Percentiles rank a stretch among this genome's conserved stretches.
These are phyloP conservation scores for Urostyla sp. DNA, from an alignment of 73 alveolate species.

Conservation along the genomic window DNA sequence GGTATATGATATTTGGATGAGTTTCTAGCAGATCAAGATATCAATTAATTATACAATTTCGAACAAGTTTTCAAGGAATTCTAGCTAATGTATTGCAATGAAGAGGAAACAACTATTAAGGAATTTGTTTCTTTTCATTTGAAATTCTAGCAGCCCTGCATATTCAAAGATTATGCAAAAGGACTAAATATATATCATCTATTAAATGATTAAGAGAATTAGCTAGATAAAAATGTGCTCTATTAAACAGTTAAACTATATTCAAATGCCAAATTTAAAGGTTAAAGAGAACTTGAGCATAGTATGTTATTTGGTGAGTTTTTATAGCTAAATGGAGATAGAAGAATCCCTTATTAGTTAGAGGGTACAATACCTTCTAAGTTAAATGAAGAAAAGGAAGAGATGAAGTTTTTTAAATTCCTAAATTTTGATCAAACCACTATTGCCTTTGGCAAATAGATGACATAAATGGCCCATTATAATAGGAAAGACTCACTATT, in stretches of 20 bases:
- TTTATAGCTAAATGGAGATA: too few species aligned
- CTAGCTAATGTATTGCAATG: not conserved
- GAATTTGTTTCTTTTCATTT: not conserved
- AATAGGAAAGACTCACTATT: not conserved
- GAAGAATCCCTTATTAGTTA: too few species aligned
- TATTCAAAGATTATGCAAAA: not conserved
- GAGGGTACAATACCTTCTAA: not conserved
- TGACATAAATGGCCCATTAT: not conserved
- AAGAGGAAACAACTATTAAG: not conserved
- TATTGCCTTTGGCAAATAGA: not conserved
- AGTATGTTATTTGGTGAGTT: too few species aligned
- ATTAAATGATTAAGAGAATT: too few species aligned
- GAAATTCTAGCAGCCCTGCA: not conserved
- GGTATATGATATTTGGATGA: not conserved
- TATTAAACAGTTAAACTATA: too few species aligned
- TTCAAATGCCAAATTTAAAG: too few species aligned
- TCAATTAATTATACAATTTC: too few species aligned
- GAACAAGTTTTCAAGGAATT: not conserved
- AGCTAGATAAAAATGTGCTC: too few species aligned
- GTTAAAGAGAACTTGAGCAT: too few species aligned
- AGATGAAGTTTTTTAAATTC: not conserved
- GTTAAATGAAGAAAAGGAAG: not conserved
- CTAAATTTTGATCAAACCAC: not conserved
- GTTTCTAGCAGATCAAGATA: slow-evolving; percentile 11
- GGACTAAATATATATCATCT: too few species aligned